These are phyloP conservation scores for Pythium sp. DNA, from an alignment of 352 stramenopile genomes.

Conservation along the genomic window DNA sequence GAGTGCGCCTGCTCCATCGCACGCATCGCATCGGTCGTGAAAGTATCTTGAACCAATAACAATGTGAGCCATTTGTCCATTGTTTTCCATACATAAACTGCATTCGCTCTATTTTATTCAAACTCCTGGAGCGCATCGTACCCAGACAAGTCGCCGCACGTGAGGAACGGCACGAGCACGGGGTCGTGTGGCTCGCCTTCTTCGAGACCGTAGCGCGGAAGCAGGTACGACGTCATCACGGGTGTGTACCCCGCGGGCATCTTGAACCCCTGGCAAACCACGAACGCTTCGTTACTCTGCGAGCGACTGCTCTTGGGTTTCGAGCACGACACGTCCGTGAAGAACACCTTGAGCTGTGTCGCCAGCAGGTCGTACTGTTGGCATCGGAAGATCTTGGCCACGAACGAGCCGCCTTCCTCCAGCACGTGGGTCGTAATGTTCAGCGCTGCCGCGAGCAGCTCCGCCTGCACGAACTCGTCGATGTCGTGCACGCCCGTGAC, in stretches of 20 bases:
- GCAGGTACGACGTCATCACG: conserved; percentile 84
- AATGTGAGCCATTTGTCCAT: too few relatives aligned
- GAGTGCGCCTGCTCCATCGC: conserved; percentile 41
- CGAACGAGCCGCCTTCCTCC: conserved; percentile 92
- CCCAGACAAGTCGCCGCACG: conserved; percentile 92
- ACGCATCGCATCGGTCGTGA: conserved; percentile 38
- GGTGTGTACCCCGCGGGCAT: conserved; percentile 75
- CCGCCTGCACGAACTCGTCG: conserved; percentile 97
- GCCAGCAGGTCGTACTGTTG: conserved; percentile 96
- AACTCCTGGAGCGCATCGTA: conserved; percentile 77
- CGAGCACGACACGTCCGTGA: conserved; percentile 93
- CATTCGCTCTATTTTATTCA: conserved; percentile 24
- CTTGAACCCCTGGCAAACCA: conserved; percentile 95
- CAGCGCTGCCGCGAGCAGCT: conserved; percentile 96
- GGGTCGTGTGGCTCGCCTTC: conserved; percentile 48
- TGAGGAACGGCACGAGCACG: conserved; percentile 88
- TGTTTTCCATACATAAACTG: conserved; percentile 4
- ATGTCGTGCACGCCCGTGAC: conserved; percentile 99
- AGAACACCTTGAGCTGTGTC: conserved; percentile 95
- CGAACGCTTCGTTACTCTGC: conserved; percentile 95
- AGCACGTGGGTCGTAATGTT: conserved; percentile 98
- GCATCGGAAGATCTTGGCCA: conserved; percentile 99
- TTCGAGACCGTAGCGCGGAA: conserved; percentile 59
- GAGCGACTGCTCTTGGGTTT: conserved; percentile 97
- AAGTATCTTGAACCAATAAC: conserved; percentile 16